Percentiles rank a stretch among this genome's conserved stretches.
Conservation (phyloP, 768 basidiomycete genomes). For the Chalciporus pseudorubinellus region DNA sequence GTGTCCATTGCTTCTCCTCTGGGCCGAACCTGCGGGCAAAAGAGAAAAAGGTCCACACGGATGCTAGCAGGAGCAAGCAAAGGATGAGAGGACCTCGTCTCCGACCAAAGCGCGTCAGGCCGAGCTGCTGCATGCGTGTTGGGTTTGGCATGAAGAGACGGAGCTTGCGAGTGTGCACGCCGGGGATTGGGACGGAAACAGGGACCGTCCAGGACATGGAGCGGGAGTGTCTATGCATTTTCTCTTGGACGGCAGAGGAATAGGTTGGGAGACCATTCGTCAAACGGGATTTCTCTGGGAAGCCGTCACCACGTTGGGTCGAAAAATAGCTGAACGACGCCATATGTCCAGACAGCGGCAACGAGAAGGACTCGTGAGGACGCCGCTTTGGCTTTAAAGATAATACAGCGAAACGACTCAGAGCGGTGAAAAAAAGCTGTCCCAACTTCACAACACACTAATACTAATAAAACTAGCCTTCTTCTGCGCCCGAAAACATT, state of each 20-base stretch:
- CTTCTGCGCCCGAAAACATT: slow-evolving; percentile 24
- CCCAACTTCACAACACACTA: background rate
- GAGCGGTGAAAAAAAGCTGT: slow-evolving; percentile 16
- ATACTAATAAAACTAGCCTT: background rate
- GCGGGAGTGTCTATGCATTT: slow-evolving; percentile 49
- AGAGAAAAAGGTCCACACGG: slow-evolving; percentile 57
- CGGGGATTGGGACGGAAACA: slow-evolving; percentile 59
- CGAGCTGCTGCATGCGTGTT: slow-evolving; percentile 54
- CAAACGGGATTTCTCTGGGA: slow-evolving; percentile 41
- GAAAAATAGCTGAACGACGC: slow-evolving; percentile 49
- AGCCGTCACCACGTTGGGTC: slow-evolving; percentile 45
- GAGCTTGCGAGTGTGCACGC: slow-evolving; percentile 51
- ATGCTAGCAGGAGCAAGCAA: slow-evolving; percentile 42
- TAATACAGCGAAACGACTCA: background rate
- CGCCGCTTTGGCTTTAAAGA: slow-evolving; percentile 19
- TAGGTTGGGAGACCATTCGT: slow-evolving; percentile 46
- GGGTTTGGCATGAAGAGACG: slow-evolving; percentile 63
- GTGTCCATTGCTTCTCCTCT: slow-evolving; percentile 61
- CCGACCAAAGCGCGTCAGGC: slow-evolving; percentile 55
- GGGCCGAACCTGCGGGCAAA: slow-evolving; percentile 60
- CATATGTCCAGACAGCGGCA: slow-evolving; percentile 31
- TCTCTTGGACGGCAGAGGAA: slow-evolving; percentile 65
- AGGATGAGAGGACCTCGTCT: slow-evolving; percentile 55
- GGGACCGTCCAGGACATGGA: slow-evolving; percentile 57
- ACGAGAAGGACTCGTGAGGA: slow-evolving; percentile 17